These are phyloP conservation scores for Beauveria asiatica DNA, from an alignment of 2,329 filamentous ascomycete genomes.

Conservation along the genomic window DNA sequence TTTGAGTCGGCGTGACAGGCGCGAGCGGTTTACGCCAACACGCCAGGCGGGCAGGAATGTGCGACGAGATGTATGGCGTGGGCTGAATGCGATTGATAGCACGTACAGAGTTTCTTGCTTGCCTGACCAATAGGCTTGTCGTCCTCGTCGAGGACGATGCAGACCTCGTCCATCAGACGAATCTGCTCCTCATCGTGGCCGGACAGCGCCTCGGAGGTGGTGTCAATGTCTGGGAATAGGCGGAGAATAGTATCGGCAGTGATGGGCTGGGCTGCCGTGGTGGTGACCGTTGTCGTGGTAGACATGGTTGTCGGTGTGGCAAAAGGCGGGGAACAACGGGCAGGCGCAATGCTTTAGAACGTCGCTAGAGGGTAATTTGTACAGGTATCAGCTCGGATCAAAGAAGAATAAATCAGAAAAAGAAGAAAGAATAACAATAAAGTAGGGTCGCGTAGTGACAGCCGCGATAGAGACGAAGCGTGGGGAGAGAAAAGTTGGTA, in stretches of 20 bases:
- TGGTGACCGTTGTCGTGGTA: slow-evolving; percentile 28
- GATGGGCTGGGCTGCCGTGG: slow-evolving; percentile 51
- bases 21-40: background rate
- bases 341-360: background rate
- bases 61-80: background rate
- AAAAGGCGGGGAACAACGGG: background rate
- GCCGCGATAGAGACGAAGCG: background rate
- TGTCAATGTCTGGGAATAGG: slow-evolving; percentile 78
- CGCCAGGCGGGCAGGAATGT: background rate
- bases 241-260: slow-evolving; percentile 80
- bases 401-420: background rate
- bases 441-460: background rate
- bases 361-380: background rate
- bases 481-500: background rate
- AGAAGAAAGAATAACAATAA: background rate
- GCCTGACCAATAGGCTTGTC: slow-evolving; percentile 90
- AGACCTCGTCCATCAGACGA: slow-evolving; percentile 95
- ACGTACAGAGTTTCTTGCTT: slow-evolving; percentile 89
- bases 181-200: slow-evolving; percentile 98
- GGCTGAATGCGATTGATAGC: background rate
- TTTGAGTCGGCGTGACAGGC: background rate
- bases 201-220: slow-evolving; percentile 63
- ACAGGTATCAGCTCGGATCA: background rate
- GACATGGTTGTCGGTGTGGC: slow-evolving; percentile 7
- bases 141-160: slow-evolving; percentile 90